phyloP scores from a whole-genome alignment of 2,329 filamentous ascomycete genomes.

The Oidium heveae region DNA sequence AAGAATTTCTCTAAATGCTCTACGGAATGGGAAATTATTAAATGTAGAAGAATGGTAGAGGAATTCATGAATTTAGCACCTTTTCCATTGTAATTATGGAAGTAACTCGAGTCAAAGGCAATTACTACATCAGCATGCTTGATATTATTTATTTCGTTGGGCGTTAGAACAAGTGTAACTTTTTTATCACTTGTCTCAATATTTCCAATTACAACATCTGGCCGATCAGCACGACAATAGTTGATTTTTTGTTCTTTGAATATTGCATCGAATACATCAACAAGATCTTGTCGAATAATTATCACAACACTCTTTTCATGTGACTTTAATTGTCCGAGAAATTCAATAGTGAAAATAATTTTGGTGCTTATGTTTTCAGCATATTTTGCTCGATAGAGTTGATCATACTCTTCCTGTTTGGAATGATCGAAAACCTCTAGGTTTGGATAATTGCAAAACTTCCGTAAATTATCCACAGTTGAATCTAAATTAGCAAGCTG shows the following conservation, averaged over 20 bases:
- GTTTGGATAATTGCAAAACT: slow-evolving; percentile 31
- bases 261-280: slow-evolving; percentile 26
- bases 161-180: slow-evolving; percentile 10
- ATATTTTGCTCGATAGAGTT: slow-evolving; percentile 23
- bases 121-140: slow-evolving; percentile 7
- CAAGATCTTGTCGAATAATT: slow-evolving; percentile 23
- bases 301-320: slow-evolving; percentile 25
- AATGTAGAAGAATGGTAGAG: slow-evolving; percentile 7
- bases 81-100: slow-evolving; percentile 3
- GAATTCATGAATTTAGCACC: slow-evolving; percentile 2
- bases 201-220: slow-evolving; percentile 9
- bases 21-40: slow-evolving; percentile 10
- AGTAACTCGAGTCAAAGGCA: slow-evolving; percentile 7
- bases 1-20: slow-evolving; percentile 13
- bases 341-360: slow-evolving; percentile 30
- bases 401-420: slow-evolving; percentile 15
- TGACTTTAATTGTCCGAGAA: slow-evolving; percentile 21
- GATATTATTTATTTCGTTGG: slow-evolving; percentile 3
- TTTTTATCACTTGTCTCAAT: slow-evolving; percentile 4
- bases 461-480: slow-evolving; percentile 24
- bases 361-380: slow-evolving; percentile 31
- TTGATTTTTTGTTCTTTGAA: slow-evolving; percentile 18
- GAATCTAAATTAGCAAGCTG: slow-evolving; percentile 23
- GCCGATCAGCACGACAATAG: slow-evolving; percentile 11
- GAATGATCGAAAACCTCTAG: slow-evolving; percentile 22